Evolutionary conservation across 129 eudicot genomes (phyloP).

Genomic region (Erigeron canadensis): DNA sequence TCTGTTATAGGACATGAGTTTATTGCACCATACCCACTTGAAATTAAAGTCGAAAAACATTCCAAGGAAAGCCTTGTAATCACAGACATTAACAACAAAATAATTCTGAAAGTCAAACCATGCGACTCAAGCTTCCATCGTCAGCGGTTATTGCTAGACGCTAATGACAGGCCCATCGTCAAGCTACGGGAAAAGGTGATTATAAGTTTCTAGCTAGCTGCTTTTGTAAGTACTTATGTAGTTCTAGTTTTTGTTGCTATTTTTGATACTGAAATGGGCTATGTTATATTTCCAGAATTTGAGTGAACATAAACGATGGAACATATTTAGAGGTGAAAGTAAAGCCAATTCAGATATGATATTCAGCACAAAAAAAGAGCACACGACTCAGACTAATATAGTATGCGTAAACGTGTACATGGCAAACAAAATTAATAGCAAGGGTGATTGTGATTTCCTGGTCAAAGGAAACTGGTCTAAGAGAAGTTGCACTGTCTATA

Average conservation of each 20-base stretch:
- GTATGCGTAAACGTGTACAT: background rate
- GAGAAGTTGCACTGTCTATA: conserved; percentile 28
- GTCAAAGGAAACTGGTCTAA: conserved; percentile 43
- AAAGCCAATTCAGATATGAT: background rate
- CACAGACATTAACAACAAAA: conserved; percentile 10
- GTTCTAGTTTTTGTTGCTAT: background rate
- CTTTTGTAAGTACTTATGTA: background rate
- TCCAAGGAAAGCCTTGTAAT: conserved; percentile 16
- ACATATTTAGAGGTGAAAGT: background rate
- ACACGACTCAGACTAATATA: background rate
- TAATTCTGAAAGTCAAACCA: conserved; percentile 14
- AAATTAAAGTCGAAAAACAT: conserved; percentile 18
- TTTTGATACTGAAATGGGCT: no score
- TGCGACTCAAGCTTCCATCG: conserved; percentile 17
- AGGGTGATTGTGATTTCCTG: conserved; percentile 18
- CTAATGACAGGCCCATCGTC: conserved; percentile 12
- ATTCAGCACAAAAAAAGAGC: background rate
- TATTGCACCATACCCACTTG: conserved; percentile 16
- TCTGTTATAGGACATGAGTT: no score
- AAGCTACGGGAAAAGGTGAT: conserved; percentile 26
- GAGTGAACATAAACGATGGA: background rate
- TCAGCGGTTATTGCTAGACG: conserved; percentile 27
- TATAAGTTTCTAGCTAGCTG: background rate
- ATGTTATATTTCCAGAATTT: background rate
- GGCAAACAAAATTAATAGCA: background rate